These are phyloP conservation scores for Talaromyces sp. DNA, from an alignment of 2,329 filamentous ascomycete species.

Conservation along the genomic window DNA sequence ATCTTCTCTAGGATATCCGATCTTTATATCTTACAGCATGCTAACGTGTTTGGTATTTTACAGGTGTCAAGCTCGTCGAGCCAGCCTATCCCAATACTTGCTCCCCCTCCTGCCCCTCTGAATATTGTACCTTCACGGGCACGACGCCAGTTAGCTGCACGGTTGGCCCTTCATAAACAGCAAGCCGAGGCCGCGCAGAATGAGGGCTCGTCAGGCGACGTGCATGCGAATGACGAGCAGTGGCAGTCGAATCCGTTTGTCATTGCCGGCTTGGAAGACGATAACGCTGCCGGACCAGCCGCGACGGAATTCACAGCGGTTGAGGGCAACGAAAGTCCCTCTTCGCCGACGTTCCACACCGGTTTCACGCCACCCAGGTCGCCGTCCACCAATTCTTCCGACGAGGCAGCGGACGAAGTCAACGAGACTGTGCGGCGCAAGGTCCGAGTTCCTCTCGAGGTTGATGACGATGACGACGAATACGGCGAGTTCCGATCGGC, in stretches of 20 bases:
- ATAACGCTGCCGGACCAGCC: conserved; percentile 26
- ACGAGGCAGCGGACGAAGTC: conserved; percentile 34
- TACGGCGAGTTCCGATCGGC: conserved; percentile 40
- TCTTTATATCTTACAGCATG: not conserved
- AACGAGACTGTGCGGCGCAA: conserved; percentile 34
- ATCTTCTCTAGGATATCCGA: not conserved
- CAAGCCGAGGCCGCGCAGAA: conserved; percentile 42
- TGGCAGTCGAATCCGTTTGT: conserved; percentile 35
- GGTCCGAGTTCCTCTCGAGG: conserved; percentile 52
- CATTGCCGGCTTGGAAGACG: conserved; percentile 32
- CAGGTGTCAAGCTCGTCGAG: conserved; percentile 24
- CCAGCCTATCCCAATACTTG: conserved; percentile 40
- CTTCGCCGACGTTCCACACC: conserved; percentile 31
- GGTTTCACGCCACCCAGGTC: conserved; percentile 36
- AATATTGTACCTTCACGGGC: conserved; percentile 84
- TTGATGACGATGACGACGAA: conserved; percentile 48
- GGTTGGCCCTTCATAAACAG: conserved; percentile 71
- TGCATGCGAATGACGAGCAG: conserved; percentile 18
- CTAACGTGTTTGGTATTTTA: conserved; percentile 15
- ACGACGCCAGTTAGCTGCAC: conserved; percentile 81
- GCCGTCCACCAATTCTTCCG: conserved; percentile 38
- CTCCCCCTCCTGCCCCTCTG: conserved; percentile 66
- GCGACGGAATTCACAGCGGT: conserved; percentile 25
- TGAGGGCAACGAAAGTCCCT: conserved; percentile 22
- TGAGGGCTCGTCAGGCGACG: conserved; percentile 1